These are phyloP conservation scores for Knufia petricola DNA, from an alignment of 2,329 filamentous ascomycete species.

Conservation along the genomic window DNA sequence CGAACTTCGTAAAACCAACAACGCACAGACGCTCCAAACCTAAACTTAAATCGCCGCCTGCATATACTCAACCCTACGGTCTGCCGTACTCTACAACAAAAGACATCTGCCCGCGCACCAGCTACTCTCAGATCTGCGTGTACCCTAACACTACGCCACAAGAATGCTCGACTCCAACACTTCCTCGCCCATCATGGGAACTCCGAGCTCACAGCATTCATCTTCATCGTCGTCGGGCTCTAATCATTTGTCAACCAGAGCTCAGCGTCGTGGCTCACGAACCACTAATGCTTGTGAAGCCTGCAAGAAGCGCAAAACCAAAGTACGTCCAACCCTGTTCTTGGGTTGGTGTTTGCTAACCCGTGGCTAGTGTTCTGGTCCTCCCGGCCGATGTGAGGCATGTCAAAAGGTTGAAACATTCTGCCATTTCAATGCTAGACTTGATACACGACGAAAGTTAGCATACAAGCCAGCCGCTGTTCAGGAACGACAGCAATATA, in stretches of 20 bases:
- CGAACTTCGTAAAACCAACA: too few species aligned
- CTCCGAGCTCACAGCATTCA: background rate
- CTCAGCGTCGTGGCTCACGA: slow-evolving; percentile 42
- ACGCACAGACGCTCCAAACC: too few species aligned
- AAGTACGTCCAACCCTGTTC: slow-evolving; percentile 2
- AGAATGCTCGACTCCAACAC: background rate
- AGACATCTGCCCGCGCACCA: too few species aligned
- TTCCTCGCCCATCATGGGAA: too few species aligned
- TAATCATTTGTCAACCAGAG: slow-evolving; percentile 25
- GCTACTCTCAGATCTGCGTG: too few species aligned
- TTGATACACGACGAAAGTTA: slow-evolving; percentile 10
- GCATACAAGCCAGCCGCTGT: slow-evolving; percentile 11
- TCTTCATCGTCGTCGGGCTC: slow-evolving; percentile 34
- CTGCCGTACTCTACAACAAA: too few species aligned
- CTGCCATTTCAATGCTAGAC: slow-evolving; percentile 12
- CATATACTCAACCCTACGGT: too few species aligned
- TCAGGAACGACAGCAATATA: slow-evolving; percentile 11
- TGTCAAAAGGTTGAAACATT: slow-evolving; percentile 11
- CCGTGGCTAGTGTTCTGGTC: slow-evolving; percentile 13
- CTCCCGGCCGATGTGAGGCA: slow-evolving; percentile 9
- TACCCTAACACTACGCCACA: background rate
- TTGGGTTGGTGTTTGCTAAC: too few species aligned
- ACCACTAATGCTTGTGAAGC: slow-evolving; percentile 11
- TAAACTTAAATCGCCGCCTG: too few species aligned
- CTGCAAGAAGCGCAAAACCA: slow-evolving; percentile 13